Conservation (phyloP, 257 asterid species). For the Plantago ovata region DNA sequence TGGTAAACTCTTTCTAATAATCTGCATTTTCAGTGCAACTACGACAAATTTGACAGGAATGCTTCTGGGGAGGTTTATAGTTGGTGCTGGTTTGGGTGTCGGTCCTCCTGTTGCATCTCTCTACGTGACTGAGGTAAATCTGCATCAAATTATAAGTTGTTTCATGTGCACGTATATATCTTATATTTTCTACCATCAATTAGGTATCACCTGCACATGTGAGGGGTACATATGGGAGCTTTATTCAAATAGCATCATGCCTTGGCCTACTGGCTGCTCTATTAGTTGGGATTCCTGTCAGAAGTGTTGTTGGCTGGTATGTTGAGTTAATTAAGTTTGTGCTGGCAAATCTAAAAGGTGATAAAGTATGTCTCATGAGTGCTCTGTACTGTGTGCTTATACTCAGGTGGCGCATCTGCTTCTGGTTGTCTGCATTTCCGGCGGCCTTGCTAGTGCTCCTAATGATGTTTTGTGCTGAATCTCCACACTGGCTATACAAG, state of each 20-base stretch:
- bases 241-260: constrained; percentile 81
- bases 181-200: constrained; percentile 19
- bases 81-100: constrained; percentile 82
- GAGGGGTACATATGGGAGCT: constrained; percentile 96
- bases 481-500: constrained; percentile 96
- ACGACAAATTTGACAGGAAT: constrained; percentile 61
- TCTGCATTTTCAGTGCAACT: constrained; percentile 59
- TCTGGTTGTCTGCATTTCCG: constrained; percentile 78
- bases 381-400: constrained; percentile 23
- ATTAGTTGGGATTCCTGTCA: constrained; percentile 76
- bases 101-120: constrained; percentile 96
- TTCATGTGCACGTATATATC: constrained; percentile 10
- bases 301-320: constrained; percentile 75
- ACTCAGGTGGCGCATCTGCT: constrained; percentile 91
- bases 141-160: constrained; percentile 7
- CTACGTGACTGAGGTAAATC: constrained; percentile 77
- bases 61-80: constrained; percentile 82
- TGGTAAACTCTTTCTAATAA: constrained; percentile 22
- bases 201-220: constrained; percentile 91
- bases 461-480: constrained; percentile 86
- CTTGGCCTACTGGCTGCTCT: constrained; percentile 75
- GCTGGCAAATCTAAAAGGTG: constrained; percentile 11
- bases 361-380: constrained; percentile 16
- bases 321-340: constrained; percentile 15
- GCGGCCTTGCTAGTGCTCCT: constrained; percentile 64